Base-by-base conservation (phyloP, 2,329 filamentous ascomycete genomes). In the Diplodia corticola region DNA sequence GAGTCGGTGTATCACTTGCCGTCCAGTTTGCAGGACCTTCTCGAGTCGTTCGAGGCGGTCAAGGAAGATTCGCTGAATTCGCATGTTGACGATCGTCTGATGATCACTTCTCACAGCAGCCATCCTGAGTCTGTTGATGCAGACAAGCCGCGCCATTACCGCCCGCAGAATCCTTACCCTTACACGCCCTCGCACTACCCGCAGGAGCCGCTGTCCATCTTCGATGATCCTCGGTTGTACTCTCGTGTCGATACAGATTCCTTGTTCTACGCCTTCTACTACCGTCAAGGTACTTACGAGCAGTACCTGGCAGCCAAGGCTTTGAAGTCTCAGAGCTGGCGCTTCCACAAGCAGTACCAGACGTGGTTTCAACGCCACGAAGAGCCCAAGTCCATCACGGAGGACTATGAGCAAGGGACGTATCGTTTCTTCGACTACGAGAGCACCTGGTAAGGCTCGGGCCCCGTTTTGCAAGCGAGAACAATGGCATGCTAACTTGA, bases 371-470 rank as follows among this genome's bases (percentile, higher is more conserved):
- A 99, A 79, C 87, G 95, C 61, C 95, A 99, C 71, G 95, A 99
- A 76, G 95, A 99, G 82, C 95, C 95, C 20, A 99, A 99, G 84
- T 93, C 89, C 72, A 99, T 99, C 75, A 98, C 95, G 0, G 95
- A 99, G 79, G 95, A 99, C 80, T 98, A 92, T 76, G 95, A 99
- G 81, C 95, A 99, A 80, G 95, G 95, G 69, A 99, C 95, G 26
- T 99, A 99, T 82, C 89, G 95, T 60, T 99, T 99, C 84, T 99
- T 99, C 79, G 95, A 99, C 80, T 99, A 99, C 77, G 95, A 99
- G 81, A 96, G 92, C 79, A 99, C 95, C 75, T 99, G 95, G 95
- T 97, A 81, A 80, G 91, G 83, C 44, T 30, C 17, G 1, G 20
- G 44, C 13, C 46, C 51, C 57, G 26, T 30, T 22, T 48, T 44